These are phyloP conservation scores for Colletotrichum orbiculare DNA, from an alignment of 2,329 filamentous ascomycete genomes.

Conservation along the genomic window DNA sequence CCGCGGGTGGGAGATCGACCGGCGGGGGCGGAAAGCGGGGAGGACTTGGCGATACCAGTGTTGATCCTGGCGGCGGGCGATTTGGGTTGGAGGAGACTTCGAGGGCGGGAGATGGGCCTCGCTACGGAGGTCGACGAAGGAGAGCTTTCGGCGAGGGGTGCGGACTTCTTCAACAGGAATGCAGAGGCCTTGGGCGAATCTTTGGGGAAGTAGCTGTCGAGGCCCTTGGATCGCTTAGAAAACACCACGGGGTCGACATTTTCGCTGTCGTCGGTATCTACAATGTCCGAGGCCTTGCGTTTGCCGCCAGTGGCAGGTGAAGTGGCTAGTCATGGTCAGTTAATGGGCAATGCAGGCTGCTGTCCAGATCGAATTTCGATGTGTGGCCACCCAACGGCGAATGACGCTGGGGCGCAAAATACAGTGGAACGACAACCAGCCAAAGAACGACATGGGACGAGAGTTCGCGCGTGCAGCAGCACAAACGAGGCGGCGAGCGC, in stretches of 20 bases:
- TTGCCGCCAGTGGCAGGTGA: slow-evolving; percentile 57
- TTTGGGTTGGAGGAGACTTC: slow-evolving; percentile 62
- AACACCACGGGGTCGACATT: slow-evolving; percentile 70
- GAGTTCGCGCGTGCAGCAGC: slow-evolving; percentile 3
- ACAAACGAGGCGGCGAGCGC: neutral
- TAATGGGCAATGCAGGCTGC: neutral
- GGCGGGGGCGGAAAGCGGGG: slow-evolving; percentile 74
- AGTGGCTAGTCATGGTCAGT: slow-evolving; percentile 49
- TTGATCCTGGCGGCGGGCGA: slow-evolving; percentile 62
- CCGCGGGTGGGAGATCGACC: slow-evolving; percentile 81
- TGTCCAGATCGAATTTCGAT: neutral
- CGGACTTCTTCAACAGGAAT: slow-evolving; percentile 58
- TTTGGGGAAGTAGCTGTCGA: slow-evolving; percentile 53
- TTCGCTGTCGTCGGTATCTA: slow-evolving; percentile 66
- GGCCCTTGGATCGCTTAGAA: slow-evolving; percentile 69
- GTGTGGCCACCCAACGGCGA: neutral
- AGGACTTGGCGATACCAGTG: slow-evolving; percentile 57
- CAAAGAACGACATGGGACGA: neutral
- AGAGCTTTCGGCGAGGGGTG: slow-evolving; percentile 42
- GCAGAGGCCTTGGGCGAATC: slow-evolving; percentile 61
- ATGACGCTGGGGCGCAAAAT: slow-evolving; percentile 22
- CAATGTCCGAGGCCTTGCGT: slow-evolving; percentile 65
- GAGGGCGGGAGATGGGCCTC: slow-evolving; percentile 48
- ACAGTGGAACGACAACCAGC: neutral
- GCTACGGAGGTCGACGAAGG: slow-evolving; percentile 22